Percentiles rank a stretch among this genome's conserved stretches.
Evolutionary conservation across 352 stramenopile species (phyloP).

Genomic region (Pythium coloratum): DNA sequence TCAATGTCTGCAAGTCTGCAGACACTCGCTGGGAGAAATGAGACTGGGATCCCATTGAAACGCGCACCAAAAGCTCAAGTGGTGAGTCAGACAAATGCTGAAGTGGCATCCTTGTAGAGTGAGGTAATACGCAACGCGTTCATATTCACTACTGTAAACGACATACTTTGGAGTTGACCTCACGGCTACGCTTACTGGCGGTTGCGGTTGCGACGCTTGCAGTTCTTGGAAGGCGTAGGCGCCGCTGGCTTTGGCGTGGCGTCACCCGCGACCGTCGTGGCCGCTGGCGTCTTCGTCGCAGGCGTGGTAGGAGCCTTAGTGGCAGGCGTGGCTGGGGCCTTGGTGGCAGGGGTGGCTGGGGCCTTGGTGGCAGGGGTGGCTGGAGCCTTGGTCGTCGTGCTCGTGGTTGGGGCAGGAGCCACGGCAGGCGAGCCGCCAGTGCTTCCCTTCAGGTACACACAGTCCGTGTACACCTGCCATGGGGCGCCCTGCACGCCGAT

Average conservation of each 20-base stretch:
- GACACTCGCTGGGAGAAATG: too few relatives aligned
- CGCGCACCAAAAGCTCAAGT: too few relatives aligned
- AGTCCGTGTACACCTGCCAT: slow-evolving; percentile 70
- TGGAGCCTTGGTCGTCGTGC: slow-evolving; percentile 12
- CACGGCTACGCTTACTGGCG: background rate
- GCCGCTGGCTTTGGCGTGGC: background rate
- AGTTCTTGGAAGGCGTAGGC: background rate
- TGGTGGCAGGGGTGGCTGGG: background rate
- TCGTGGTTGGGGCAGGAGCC: background rate
- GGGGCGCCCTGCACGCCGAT: slow-evolving; percentile 45
- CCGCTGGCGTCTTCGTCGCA: background rate
- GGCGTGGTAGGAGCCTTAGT: background rate
- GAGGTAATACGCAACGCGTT: background rate
- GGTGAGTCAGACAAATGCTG: too few relatives aligned
- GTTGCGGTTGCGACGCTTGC: slow-evolving; percentile 1
- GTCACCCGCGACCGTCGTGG: background rate
- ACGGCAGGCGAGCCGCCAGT: slow-evolving; percentile 19
- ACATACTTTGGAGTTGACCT: background rate
- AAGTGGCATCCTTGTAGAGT: too few relatives aligned
- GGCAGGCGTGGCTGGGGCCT: background rate
- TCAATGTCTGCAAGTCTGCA: background rate
- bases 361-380: background rate
- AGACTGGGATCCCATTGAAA: too few relatives aligned
- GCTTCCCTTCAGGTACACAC: slow-evolving; percentile 45
- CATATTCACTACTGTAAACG: background rate